phyloP scores from a whole-genome alignment of 1,139 yeast genomes.

The Saccharomyces hybrid region DNA sequence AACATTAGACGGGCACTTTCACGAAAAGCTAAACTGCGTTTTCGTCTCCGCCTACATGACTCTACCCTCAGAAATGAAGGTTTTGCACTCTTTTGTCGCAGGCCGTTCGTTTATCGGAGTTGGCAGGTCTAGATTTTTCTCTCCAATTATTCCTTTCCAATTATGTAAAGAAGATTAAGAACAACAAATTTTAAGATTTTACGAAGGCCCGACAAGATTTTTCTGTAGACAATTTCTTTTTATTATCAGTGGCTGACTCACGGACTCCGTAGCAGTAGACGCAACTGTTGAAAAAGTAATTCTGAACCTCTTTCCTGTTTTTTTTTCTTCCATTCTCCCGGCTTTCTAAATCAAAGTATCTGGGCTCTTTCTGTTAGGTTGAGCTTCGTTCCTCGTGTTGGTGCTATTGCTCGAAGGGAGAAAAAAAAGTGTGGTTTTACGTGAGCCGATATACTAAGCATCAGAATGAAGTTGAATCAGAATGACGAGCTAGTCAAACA shows the following conservation, averaged over 20 bases:
- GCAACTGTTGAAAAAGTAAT: neutral
- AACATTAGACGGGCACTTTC: neutral
- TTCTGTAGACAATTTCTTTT: neutral
- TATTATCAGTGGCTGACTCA: neutral
- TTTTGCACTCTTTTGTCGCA: neutral
- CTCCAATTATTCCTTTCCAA: neutral
- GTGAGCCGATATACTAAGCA: too few relatives aligned
- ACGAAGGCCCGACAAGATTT: neutral
- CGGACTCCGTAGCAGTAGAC: too few relatives aligned
- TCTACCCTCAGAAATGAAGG: neutral
- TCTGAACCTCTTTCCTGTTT: neutral
- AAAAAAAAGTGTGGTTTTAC: too few relatives aligned
- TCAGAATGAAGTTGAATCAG: too few relatives aligned
- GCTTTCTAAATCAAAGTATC: neutral
- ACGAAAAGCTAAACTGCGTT: neutral
- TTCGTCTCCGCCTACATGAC: slow-evolving; percentile 1
- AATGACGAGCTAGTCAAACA: too few relatives aligned
- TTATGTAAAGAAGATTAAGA: neutral
- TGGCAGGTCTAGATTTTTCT: slow-evolving; percentile 1
- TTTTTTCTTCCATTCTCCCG: neutral
- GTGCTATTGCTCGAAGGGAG: neutral
- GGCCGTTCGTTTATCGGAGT: neutral
- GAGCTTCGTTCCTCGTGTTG: too few relatives aligned
- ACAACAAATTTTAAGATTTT: neutral
- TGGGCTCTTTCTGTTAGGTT: too few relatives aligned